Percentiles rank a stretch among this genome's conserved stretches.
Conservation (phyloP, 2,329 filamentous ascomycete species). For the Pseudocercospora fuligena region DNA sequence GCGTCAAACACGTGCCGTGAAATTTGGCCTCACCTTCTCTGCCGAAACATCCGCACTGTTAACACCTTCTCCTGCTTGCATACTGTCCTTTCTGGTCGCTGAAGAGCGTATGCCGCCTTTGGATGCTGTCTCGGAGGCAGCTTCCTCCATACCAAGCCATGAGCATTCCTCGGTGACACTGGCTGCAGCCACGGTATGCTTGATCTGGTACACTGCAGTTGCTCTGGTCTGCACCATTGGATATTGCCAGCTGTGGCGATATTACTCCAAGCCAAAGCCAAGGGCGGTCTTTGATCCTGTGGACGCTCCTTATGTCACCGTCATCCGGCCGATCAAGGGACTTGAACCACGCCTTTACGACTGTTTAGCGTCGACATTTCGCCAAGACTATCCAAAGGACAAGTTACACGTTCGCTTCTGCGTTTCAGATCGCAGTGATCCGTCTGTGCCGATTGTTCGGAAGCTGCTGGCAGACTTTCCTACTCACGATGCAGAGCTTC, state of each 20-base stretch:
- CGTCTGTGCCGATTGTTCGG: slow-evolving; percentile 75
- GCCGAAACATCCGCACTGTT: neutral
- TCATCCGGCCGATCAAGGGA: slow-evolving; percentile 92
- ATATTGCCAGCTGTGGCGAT: slow-evolving; percentile 62
- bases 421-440: slow-evolving; percentile 73
- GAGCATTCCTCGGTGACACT: slow-evolving; percentile 31
- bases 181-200: slow-evolving; percentile 35
- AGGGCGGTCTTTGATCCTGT: slow-evolving; percentile 19
- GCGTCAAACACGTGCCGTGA: neutral
- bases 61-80: neutral
- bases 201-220: slow-evolving; percentile 52
- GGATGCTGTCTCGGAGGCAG: slow-evolving; percentile 31
- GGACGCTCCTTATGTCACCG: slow-evolving; percentile 78
- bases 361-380: slow-evolving; percentile 85
- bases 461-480: slow-evolving; percentile 76
- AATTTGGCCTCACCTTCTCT: neutral
- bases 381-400: slow-evolving; percentile 76
- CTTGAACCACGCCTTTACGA: slow-evolving; percentile 89
- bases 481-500: slow-evolving; percentile 69
- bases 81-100: neutral
- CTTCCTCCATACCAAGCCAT: slow-evolving; percentile 21
- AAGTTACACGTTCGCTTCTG: slow-evolving; percentile 84
- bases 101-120: slow-evolving; percentile 34
- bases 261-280: slow-evolving; percentile 53
- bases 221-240: slow-evolving; percentile 62